These are phyloP conservation scores for Aspergillus sp. DNA, from an alignment of 2,329 filamentous ascomycete species.

Conservation along the genomic window DNA sequence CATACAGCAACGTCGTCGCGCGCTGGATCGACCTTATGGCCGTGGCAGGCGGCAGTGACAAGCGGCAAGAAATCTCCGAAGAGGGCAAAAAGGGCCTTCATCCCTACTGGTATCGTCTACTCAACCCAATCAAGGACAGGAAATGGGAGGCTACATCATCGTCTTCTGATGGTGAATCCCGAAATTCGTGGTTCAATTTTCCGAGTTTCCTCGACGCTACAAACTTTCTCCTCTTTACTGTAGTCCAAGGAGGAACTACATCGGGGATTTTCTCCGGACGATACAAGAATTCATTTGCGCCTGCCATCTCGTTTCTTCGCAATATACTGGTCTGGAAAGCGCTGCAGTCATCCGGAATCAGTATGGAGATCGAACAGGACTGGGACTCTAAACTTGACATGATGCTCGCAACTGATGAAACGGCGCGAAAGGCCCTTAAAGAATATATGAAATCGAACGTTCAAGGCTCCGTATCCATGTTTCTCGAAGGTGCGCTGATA, in stretches of 20 bases:
- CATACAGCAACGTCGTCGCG: conserved; percentile 76
- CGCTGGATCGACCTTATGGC: conserved; percentile 90
- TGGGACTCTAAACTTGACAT: conserved; percentile 83
- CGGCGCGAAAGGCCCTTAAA: conserved; percentile 61
- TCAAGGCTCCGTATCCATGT: conserved; percentile 44
- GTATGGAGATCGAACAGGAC: conserved; percentile 69
- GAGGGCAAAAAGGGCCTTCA: conserved; percentile 89
- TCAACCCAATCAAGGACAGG: conserved; percentile 58
- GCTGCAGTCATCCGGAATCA: conserved; percentile 49
- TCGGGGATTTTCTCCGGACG: conserved; percentile 32
- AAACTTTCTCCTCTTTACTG: conserved; percentile 35
- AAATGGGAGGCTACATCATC: conserved; percentile 34
- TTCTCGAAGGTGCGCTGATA: conserved; percentile 52
- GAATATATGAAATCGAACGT: conserved; percentile 37
- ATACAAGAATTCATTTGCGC: conserved; percentile 61
- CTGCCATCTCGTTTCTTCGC: conserved; percentile 72
- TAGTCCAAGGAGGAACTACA: conserved; percentile 41
- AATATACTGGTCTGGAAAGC: conserved; percentile 65
- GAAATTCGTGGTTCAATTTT: conserved; percentile 46
- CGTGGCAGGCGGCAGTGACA: conserved; percentile 63
- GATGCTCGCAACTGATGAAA: conserved; percentile 70
- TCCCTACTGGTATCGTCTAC: conserved; percentile 70
- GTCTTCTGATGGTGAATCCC: conserved; percentile 61
- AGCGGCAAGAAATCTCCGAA: conserved; percentile 82
- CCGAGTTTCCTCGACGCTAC: conserved; percentile 44